Evolutionary conservation across 2,329 filamentous ascomycete genomes (phyloP).

Genomic region (Neurospora sp.): DNA sequence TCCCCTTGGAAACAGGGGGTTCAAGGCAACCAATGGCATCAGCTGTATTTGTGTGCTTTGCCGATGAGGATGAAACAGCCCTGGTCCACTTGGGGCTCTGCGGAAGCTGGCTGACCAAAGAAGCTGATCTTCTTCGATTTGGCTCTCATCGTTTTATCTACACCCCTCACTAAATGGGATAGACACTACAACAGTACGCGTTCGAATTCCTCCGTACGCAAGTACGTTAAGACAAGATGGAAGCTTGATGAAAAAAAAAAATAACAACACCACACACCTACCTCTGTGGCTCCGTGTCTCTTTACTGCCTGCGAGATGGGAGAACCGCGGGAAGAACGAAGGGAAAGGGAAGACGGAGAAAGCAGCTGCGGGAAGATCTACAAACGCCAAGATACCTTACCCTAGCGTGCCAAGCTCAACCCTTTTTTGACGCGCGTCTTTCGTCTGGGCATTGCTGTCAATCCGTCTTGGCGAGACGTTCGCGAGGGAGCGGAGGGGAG

Average conservation of each 20-base stretch:
- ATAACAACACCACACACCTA: too few relatives aligned
- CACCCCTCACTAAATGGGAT: not conserved
- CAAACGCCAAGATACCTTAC: not conserved
- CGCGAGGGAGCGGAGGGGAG: not conserved
- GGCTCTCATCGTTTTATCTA: not conserved
- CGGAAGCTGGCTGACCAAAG: not conserved
- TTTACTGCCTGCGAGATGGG: not conserved
- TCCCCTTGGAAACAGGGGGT: not conserved
- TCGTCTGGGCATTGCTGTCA: not conserved
- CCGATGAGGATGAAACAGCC: not conserved
- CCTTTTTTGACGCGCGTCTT: not conserved
- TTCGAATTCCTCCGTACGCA: too few relatives aligned
- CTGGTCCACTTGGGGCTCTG: not conserved
- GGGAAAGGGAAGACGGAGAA: not conserved
- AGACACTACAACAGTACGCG: too few relatives aligned
- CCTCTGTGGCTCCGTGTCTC: not conserved
- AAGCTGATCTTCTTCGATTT: not conserved
- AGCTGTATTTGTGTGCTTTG: too few relatives aligned
- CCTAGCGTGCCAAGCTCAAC: not conserved
- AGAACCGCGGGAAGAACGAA: not conserved
- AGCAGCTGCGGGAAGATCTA: not conserved
- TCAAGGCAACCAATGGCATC: not conserved
- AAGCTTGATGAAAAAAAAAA: too few relatives aligned
- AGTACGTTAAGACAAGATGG: too few relatives aligned
- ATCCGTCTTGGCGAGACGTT: not conserved